Evolutionary conservation across 2,329 filamentous ascomycete species (phyloP).

Genomic region (Fusarium coffeatum): DNA sequence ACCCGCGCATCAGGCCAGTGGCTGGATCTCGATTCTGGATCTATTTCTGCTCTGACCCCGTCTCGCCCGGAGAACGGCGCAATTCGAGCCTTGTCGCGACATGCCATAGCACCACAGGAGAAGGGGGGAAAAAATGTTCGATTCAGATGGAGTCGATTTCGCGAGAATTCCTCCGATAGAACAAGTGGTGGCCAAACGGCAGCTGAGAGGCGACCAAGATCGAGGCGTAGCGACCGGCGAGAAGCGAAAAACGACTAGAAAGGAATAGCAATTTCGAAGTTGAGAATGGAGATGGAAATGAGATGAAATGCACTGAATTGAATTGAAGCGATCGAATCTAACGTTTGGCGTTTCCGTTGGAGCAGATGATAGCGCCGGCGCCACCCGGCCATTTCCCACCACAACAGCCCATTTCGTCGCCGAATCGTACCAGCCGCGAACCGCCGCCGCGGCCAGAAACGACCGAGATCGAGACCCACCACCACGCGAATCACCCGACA

Average conservation of each 20-base stretch:
- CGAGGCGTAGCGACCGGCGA: neutral
- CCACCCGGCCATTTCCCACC: constrained; percentile 42
- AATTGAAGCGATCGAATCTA: constrained; percentile 30
- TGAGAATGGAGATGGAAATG: constrained; percentile 18
- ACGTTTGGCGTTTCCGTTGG: constrained; percentile 34
- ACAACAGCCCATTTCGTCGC: constrained; percentile 47
- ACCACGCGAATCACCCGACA: constrained; percentile 28
- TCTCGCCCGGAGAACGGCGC: constrained; percentile 19
- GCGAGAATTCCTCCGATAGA: constrained; percentile 2
- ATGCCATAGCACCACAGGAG: constrained; percentile 2
- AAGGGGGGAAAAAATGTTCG: neutral
- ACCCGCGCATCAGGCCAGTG: constrained; percentile 42
- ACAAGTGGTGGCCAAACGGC: constrained; percentile 2
- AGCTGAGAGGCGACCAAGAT: constrained; percentile 1
- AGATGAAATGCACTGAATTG: constrained; percentile 1
- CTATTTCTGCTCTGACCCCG: constrained; percentile 5
- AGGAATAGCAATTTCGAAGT: constrained; percentile 11
- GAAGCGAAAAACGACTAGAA: neutral
- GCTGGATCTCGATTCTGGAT: constrained; percentile 40
- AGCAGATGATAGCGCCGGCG: constrained; percentile 43
- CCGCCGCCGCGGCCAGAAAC: constrained; percentile 42
- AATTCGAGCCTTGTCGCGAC: constrained; percentile 13
- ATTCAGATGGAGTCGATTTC: constrained; percentile 10
- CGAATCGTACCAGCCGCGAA: constrained; percentile 46
- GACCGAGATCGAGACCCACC: constrained; percentile 41